Evolutionary conservation across 1,139 yeast genomes (phyloP).

Genomic region (Meyerozyma guilliermondii): DNA sequence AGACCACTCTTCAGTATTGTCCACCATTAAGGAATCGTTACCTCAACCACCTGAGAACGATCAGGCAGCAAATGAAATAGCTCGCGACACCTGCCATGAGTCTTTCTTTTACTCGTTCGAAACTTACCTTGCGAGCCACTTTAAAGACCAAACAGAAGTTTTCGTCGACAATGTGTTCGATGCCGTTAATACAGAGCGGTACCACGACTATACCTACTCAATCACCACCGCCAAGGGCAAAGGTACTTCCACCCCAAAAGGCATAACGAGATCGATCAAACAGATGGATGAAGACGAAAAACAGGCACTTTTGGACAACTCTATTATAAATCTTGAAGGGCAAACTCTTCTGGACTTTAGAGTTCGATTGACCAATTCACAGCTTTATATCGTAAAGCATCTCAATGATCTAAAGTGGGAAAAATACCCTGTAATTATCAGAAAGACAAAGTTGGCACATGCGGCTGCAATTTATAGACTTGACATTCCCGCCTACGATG

Average conservation of each 20-base stretch:
- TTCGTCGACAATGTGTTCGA: slow-evolving; percentile 58
- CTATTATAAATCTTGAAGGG: slow-evolving; percentile 8
- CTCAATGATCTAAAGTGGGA: slow-evolving; percentile 61
- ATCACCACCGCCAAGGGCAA: slow-evolving; percentile 1
- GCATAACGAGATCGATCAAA: not conserved
- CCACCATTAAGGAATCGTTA: slow-evolving; percentile 1
- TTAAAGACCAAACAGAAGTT: slow-evolving; percentile 51
- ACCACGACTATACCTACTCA: slow-evolving; percentile 12
- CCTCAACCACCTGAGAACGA: not conserved
- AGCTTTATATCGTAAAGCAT: slow-evolving; percentile 42
- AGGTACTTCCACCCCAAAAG: not conserved
- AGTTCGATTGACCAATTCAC: slow-evolving; percentile 36
- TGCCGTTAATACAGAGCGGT: slow-evolving; percentile 38
- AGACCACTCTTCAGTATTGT: slow-evolving; percentile 17
- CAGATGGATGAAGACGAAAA: slow-evolving; percentile 1
- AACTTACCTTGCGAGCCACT: slow-evolving; percentile 14
- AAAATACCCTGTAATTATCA: slow-evolving; percentile 66
- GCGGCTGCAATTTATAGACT: slow-evolving; percentile 75
- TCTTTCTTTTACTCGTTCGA: slow-evolving; percentile 12
- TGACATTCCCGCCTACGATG: slow-evolving; percentile 47
- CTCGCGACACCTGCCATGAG: slow-evolving; percentile 5
- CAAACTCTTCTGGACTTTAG: slow-evolving; percentile 20
- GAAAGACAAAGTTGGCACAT: slow-evolving; percentile 63
- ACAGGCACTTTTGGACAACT: not conserved
- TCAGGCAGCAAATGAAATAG: slow-evolving; percentile 4